These are phyloP conservation scores for Aspergillus carlsbadensis DNA, from an alignment of 495 filamentous ascomycete species.

Conservation along the genomic window DNA sequence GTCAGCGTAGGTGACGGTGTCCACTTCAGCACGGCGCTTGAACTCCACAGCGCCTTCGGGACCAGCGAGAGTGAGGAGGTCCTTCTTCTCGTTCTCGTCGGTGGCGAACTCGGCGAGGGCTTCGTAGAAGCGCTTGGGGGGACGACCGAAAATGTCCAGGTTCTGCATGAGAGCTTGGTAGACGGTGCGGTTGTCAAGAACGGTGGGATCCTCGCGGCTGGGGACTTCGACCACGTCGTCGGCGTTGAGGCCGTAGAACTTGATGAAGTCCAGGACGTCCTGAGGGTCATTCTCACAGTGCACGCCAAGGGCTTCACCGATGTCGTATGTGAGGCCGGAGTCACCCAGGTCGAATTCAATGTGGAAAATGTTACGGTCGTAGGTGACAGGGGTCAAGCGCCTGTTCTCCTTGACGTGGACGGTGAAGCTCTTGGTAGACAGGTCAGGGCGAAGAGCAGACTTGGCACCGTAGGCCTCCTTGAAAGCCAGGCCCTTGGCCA, in stretches of 20 bases:
- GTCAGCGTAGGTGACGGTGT: slow-evolving; percentile 90
- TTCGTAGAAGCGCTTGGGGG: slow-evolving; percentile 97
- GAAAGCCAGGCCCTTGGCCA: slow-evolving; percentile 85
- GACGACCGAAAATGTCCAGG: slow-evolving; percentile 94
- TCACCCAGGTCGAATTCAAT: slow-evolving; percentile 95
- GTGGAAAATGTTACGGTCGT: slow-evolving; percentile 99
- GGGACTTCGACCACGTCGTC: slow-evolving; percentile 87
- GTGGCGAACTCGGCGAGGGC: slow-evolving; percentile 81
- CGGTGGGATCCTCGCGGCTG: slow-evolving; percentile 72
- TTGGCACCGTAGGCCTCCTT: slow-evolving; percentile 87
- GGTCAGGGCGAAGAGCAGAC: slow-evolving; percentile 75
- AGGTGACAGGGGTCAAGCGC: slow-evolving; percentile 79
- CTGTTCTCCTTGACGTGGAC: slow-evolving; percentile 94
- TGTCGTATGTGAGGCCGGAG: slow-evolving; percentile 90
- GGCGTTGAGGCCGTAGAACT: slow-evolving; percentile 78
- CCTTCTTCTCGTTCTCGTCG: slow-evolving; percentile 77
- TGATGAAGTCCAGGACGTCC: slow-evolving; percentile 82
- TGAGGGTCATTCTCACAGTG: slow-evolving; percentile 86
- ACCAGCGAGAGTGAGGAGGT: slow-evolving; percentile 71
- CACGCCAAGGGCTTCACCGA: slow-evolving; percentile 96
- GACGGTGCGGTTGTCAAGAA: slow-evolving; percentile 87
- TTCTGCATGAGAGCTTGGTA: slow-evolving; percentile 93
- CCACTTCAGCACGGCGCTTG: slow-evolving; percentile 90
- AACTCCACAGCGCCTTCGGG: slow-evolving; percentile 90
- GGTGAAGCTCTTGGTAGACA: slow-evolving; percentile 79